phyloP scores from a whole-genome alignment of 495 filamentous ascomycete genomes.

The Hypoxylon cercidicola region DNA sequence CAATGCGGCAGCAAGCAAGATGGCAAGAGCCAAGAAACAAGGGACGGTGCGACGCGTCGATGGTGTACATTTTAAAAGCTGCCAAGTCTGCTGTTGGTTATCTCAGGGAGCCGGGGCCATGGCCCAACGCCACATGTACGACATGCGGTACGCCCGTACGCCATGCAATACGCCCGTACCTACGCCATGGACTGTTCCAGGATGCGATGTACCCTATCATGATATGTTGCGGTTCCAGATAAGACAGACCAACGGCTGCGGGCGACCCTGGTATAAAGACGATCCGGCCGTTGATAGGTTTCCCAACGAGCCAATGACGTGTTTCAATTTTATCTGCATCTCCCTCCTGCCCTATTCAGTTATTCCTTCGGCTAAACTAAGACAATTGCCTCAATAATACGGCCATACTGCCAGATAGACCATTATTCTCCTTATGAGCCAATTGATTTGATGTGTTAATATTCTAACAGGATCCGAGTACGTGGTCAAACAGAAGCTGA shows the following conservation, averaged over 20 bases:
- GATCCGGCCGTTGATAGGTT: slow-evolving; percentile 4
- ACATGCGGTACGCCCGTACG: no score
- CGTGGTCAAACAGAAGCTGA: no score
- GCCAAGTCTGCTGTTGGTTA: background rate
- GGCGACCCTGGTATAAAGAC: background rate
- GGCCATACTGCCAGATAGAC: background rate
- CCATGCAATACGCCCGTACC: no score
- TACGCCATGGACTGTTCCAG: no score
- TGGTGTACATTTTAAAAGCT: background rate
- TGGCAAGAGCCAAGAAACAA: background rate
- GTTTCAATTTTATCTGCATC: slow-evolving; percentile 5
- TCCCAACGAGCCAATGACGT: slow-evolving; percentile 10
- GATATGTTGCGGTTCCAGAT: slow-evolving; percentile 9
- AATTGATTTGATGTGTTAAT: no score
- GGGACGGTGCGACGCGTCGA: background rate
- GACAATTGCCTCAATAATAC: background rate
- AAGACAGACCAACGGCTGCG: slow-evolving; percentile 1
- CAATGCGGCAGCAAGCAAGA: background rate
- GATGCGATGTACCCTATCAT: no score
- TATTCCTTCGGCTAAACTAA: background rate
- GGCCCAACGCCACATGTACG: background rate
- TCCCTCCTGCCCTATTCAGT: slow-evolving; percentile 29
- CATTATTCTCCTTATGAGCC: no score
- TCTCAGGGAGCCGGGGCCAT: background rate
- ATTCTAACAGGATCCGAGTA: no score